Base-by-base conservation (phyloP, 2,329 filamentous ascomycete species). In the Aspergillus phoenicis region DNA sequence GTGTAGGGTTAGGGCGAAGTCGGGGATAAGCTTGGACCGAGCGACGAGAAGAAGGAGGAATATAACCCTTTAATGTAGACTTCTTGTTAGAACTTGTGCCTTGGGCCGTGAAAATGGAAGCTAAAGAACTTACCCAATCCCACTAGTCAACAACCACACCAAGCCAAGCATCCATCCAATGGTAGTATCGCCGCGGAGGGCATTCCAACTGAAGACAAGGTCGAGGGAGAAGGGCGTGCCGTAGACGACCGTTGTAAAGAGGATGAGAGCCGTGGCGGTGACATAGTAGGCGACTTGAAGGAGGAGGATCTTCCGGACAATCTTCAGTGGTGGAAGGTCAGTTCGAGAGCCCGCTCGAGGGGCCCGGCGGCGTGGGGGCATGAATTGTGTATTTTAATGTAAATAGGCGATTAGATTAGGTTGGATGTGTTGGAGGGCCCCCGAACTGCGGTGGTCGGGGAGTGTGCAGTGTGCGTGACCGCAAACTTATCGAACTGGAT, bases 1-100 rank as follows among this genome's bases (percentile, higher is more conserved):
- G 79, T 96, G 92, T 17, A 97, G 85, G 2, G 94, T 97, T 24
- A 97, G 81, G 33, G 92, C 91, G 75, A 98, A 99, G 78, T 99
- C 95, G 67, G 92, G 92, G 54, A 98, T 91, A 62, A 98, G 89
- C 77, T 98, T 98, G 52, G 90, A 95, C 64, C 95, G 91, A 20
- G 89, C 88, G 67, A 99, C 87, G 60, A 98, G 82, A 57, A 94
- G 79, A 54, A 97, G 87, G 60, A 97, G 89, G 45, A 92, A 90
- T 61, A 96, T 87, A 45, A 91, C 87, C 73, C 94, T 20, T 39
- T 4, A 10, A n/a, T 36, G 15, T 28, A n/a, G 5, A 45, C 13
- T 24, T 6, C 8, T 49, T 2, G 6, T 30, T 13, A 52, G 11
- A 28, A 33, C 4, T 2, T 41, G 13, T 17, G 33, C 5, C 33